phyloP scores from a whole-genome alignment of 768 basidiomycete genomes.

The Austroboletus eburneus region DNA sequence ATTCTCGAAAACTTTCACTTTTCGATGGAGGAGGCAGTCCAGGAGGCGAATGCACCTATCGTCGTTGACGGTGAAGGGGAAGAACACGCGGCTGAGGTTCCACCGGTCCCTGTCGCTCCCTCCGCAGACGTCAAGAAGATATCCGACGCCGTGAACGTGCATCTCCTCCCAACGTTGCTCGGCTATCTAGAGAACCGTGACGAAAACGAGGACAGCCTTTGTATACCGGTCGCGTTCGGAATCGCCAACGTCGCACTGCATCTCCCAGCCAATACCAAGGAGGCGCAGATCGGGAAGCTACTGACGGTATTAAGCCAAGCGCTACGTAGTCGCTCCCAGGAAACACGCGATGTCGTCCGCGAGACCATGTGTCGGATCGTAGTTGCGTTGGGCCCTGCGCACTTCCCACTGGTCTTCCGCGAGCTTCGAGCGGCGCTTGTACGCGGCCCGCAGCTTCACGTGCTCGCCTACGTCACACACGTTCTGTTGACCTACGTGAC shows the following conservation, averaged over 20 bases:
- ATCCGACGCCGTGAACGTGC: slow-evolving; percentile 69
- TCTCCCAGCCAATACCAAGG: slow-evolving; percentile 60
- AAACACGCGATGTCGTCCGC: slow-evolving; percentile 82
- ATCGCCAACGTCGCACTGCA: slow-evolving; percentile 80
- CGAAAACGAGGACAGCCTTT: slow-evolving; percentile 76
- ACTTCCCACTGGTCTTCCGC: slow-evolving; percentile 67
- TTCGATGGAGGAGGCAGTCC: slow-evolving; percentile 60
- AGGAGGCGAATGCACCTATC: slow-evolving; percentile 24
- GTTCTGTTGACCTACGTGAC: slow-evolving; percentile 80
- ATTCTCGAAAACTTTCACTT: slow-evolving; percentile 92
- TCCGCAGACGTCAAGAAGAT: slow-evolving; percentile 38
- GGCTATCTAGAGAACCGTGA: slow-evolving; percentile 80
- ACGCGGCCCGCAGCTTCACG: slow-evolving; percentile 92
- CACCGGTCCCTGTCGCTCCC: neutral
- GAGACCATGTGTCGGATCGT: slow-evolving; percentile 82
- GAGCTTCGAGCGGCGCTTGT: slow-evolving; percentile 82
- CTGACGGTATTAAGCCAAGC: slow-evolving; percentile 86
- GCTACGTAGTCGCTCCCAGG: slow-evolving; percentile 89
- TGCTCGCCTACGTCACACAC: slow-evolving; percentile 82
- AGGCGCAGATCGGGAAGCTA: slow-evolving; percentile 68
- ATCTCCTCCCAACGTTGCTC: slow-evolving; percentile 76
- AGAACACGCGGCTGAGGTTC: slow-evolving; percentile 17
- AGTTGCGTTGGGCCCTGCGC: slow-evolving; percentile 63
- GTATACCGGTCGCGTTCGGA: slow-evolving; percentile 86
- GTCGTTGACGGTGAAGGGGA: slow-evolving; percentile 31